A percentile compares a stretch with the other conserved stretches of the same genome.
These are phyloP conservation scores for Acephala macrosclerotiorum DNA, from an alignment of 2,329 filamentous ascomycete species.

Conservation along the genomic window DNA sequence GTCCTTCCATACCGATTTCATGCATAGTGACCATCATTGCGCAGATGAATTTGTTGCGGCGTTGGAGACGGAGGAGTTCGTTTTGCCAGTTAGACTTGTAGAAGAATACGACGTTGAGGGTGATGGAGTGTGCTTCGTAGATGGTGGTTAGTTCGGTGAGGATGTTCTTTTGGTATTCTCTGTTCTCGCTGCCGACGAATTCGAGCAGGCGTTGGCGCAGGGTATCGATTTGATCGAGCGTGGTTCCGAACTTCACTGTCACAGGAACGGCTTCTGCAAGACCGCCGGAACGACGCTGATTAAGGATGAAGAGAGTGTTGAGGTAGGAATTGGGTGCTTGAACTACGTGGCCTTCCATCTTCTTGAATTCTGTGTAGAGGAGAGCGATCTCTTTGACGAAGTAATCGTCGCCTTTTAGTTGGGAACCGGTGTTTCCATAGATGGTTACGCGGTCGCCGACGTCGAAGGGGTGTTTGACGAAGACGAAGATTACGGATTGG, in stretches of 20 bases:
- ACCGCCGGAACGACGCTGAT: conserved; percentile 88
- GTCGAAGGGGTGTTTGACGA: conserved; percentile 97
- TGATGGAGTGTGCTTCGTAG: conserved; percentile 83
- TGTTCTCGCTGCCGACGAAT: conserved; percentile 85
- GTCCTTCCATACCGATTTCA: conserved; percentile 45
- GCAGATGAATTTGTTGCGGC: conserved; percentile 93
- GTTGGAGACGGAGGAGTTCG: conserved; percentile 85
- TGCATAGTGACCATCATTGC: conserved; percentile 85
- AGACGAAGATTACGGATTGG: conserved; percentile 93
- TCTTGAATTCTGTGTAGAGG: conserved; percentile 97
- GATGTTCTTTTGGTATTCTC: conserved; percentile 87
- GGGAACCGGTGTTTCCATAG: conserved; percentile 87
- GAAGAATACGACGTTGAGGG: conserved; percentile 93
- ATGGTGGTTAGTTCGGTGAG: conserved; percentile 84
- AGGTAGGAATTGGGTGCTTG: conserved; percentile 95
- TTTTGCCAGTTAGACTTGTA: conserved; percentile 98
- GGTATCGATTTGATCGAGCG: conserved; percentile 80
- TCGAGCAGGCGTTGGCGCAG: conserved; percentile 82
- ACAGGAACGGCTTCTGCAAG: conserved; percentile 87
- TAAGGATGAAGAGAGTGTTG: conserved; percentile 93
- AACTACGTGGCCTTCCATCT: conserved; percentile 96
- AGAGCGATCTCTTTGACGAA: conserved; percentile 95
- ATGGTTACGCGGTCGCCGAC: conserved; percentile 92
- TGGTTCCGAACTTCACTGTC: conserved; percentile 87
- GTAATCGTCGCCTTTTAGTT: conserved; percentile 86